phyloP scores from a whole-genome alignment of 257 asterid genomes.

The Leptodermis oblonga region DNA sequence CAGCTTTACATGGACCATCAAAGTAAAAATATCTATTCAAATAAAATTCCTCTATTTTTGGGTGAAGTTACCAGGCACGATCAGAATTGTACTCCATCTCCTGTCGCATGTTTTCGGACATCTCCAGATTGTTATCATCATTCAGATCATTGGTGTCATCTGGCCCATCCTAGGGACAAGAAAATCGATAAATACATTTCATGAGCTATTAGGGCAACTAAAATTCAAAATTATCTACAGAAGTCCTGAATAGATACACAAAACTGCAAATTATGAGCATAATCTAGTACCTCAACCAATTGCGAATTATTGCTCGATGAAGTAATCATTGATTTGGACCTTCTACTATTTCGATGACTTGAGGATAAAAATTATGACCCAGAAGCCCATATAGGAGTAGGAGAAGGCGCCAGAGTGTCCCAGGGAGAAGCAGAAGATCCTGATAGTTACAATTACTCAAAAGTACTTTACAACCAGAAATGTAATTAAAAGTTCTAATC shows the following conservation, averaged over 20 bases:
- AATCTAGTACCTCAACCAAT: too few species aligned
- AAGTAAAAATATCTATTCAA: too few species aligned
- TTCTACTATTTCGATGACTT: constrained; percentile 62
- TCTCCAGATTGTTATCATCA: constrained; percentile 50
- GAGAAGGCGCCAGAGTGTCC: constrained; percentile 86
- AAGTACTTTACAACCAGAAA: constrained; percentile 10
- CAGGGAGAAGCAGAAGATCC: constrained; percentile 63
- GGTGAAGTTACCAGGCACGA: constrained; percentile 71
- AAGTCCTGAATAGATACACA: neutral
- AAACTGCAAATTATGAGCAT: neutral
- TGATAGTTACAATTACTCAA: constrained; percentile 1
- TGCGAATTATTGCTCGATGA: constrained; percentile 35
- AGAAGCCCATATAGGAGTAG: constrained; percentile 88
- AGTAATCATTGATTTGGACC: constrained; percentile 29
- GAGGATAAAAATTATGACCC: constrained; percentile 66
- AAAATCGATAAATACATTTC: constrained; percentile 2
- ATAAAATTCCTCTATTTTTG: neutral
- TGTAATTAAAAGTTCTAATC: constrained; percentile 5
- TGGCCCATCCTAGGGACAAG: constrained; percentile 45
- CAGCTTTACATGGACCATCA: neutral
- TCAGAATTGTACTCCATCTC: too few species aligned
- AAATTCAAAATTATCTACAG: neutral
- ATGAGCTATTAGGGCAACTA: constrained; percentile 5
- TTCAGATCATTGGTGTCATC: constrained; percentile 34
- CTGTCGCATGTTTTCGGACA: constrained; percentile 69